Conservation (phyloP, 225 moss, liverwort and hornwort genomes). For the Asterella californica region DNA sequence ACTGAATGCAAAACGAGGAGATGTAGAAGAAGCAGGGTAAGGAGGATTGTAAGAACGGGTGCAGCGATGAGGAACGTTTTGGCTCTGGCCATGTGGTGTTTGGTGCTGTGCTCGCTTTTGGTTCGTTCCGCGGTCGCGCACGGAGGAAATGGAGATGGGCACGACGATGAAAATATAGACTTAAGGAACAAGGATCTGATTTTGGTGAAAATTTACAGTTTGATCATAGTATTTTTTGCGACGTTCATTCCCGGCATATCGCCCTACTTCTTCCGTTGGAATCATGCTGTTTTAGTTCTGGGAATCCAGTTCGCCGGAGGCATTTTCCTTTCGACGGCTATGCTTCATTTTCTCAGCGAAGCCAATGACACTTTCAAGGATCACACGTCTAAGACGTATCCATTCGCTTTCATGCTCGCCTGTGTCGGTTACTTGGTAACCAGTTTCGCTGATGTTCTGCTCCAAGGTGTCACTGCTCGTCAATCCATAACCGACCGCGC, state of each 20-base stretch:
- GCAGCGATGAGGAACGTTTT: background rate
- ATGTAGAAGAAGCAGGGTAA: background rate
- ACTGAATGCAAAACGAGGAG: too few relatives aligned
- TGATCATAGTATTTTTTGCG: slow-evolving; percentile 70
- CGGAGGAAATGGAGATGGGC: slow-evolving; percentile 7
- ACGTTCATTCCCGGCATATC: slow-evolving; percentile 60
- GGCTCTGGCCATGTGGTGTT: too few relatives aligned
- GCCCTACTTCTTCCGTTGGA: slow-evolving; percentile 77
- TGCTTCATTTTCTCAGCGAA: slow-evolving; percentile 77
- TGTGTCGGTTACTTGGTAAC: slow-evolving; percentile 69
- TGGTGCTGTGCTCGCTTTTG: background rate
- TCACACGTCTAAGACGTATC: slow-evolving; percentile 37
- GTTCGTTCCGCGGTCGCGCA: slow-evolving; percentile 2
- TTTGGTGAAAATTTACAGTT: slow-evolving; percentile 56
- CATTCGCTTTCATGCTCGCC: slow-evolving; percentile 73
- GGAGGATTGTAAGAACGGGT: background rate
- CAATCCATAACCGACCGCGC: slow-evolving; percentile 14
- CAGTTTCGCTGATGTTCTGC: slow-evolving; percentile 62
- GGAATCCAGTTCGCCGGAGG: slow-evolving; percentile 88
- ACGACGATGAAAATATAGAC: background rate
- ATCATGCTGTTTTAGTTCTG: slow-evolving; percentile 62
- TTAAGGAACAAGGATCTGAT: slow-evolving; percentile 36
- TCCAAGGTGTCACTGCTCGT: slow-evolving; percentile 39
- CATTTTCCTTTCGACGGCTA: slow-evolving; percentile 69
- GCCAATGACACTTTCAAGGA: slow-evolving; percentile 49